A percentile compares a stretch with the other conserved stretches of the same genome.
Conservation (phyloP, 192 early-diverging fungal genomes). For the Dissophora globulifera region DNA sequence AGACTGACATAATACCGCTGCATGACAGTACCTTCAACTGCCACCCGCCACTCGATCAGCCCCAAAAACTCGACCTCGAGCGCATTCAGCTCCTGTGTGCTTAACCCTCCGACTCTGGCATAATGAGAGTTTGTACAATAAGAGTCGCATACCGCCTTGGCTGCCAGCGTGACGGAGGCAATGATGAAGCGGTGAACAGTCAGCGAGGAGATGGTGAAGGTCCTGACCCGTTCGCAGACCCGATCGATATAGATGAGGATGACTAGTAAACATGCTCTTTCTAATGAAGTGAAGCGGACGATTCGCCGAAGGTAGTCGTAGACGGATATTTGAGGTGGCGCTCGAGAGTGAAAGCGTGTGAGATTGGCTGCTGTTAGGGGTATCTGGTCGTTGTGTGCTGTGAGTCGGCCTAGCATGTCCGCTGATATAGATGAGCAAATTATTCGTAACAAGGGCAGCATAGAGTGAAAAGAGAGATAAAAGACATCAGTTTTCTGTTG, state of each 20-base stretch:
- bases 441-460: too few relatives aligned
- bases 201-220: slow-evolving; percentile 93
- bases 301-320: slow-evolving; percentile 91
- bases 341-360: slow-evolving; percentile 96
- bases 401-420: slow-evolving; percentile 69
- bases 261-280: slow-evolving; percentile 87
- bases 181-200: slow-evolving; percentile 97
- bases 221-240: slow-evolving; percentile 74
- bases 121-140: slow-evolving; percentile 97
- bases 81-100: slow-evolving; percentile 92
- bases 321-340: slow-evolving; percentile 87
- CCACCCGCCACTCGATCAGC: slow-evolving; percentile 92
- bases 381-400: slow-evolving; percentile 69
- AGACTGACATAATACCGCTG: slow-evolving; percentile 95
- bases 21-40: slow-evolving; percentile 79
- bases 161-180: slow-evolving; percentile 83
- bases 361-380: slow-evolving; percentile 70
- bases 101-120: slow-evolving; percentile 95
- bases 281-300: slow-evolving; percentile 90
- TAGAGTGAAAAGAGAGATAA: too few relatives aligned
- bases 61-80: slow-evolving; percentile 91
- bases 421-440: slow-evolving; percentile 51
- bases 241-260: slow-evolving; percentile 95
- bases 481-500: slow-evolving; percentile 6
- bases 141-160: slow-evolving; percentile 91